Conservation (phyloP, 768 basidiomycete species). For the Imleria badia region DNA sequence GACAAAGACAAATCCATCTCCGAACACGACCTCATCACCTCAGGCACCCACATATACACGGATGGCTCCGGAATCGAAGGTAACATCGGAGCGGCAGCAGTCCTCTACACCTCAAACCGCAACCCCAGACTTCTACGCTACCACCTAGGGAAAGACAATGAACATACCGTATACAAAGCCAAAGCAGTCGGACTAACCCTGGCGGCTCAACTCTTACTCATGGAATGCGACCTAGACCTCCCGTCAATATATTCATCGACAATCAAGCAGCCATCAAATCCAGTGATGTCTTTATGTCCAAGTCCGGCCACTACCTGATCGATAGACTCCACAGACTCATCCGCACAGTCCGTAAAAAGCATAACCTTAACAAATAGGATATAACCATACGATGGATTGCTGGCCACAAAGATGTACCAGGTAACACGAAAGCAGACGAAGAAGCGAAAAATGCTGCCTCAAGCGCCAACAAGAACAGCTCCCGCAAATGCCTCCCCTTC, state of each 20-base stretch:
- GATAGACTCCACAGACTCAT: not conserved
- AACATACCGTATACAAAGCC: not conserved
- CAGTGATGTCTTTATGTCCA: not conserved
- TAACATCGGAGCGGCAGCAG: not conserved
- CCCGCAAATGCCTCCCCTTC: too few species aligned
- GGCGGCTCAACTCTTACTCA: not conserved
- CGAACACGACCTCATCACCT: not conserved
- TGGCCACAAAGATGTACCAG: too few species aligned
- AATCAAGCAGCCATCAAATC: slow-evolving; percentile 2
- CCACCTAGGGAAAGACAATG: not conserved
- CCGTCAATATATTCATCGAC: not conserved
- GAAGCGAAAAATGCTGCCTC: too few species aligned
- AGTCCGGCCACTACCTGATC: not conserved
- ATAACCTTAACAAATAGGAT: too few species aligned
- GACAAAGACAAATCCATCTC: not conserved
- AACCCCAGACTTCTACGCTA: not conserved
- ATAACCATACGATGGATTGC: too few species aligned
- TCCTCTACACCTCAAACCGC: not conserved
- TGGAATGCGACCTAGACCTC: not conserved
- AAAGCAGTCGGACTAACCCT: not conserved
- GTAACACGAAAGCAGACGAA: too few species aligned
- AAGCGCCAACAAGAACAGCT: too few species aligned
- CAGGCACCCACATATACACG: not conserved
- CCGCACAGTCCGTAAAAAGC: too few species aligned
- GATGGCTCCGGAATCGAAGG: not conserved